Percentiles rank a stretch among this genome's conserved stretches.
Conservation (phyloP, 306 rosid species). For the Sicyos edulis region DNA sequence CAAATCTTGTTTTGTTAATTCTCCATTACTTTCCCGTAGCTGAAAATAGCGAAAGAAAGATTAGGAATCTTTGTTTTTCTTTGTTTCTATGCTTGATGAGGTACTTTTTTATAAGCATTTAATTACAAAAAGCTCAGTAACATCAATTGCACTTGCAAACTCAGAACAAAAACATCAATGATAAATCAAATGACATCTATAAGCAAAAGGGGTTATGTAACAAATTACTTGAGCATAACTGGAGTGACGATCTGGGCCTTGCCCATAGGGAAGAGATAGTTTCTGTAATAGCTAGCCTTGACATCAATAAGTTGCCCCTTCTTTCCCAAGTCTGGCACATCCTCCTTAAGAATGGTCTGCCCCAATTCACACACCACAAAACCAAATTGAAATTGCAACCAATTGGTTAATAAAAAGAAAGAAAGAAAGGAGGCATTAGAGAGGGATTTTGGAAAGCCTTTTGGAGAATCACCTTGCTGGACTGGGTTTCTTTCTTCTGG, state of each 20-base stretch:
- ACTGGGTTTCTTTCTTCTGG: slow-evolving; percentile 70
- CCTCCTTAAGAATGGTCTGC: slow-evolving; percentile 84
- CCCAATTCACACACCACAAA: slow-evolving; percentile 27
- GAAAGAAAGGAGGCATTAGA: no score
- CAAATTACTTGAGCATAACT: slow-evolving; percentile 62
- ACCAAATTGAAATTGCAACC: not conserved
- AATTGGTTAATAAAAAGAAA: not conserved
- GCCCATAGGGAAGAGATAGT: slow-evolving; percentile 64
- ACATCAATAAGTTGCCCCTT: slow-evolving; percentile 72
- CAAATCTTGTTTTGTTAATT: no score
- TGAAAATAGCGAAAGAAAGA: no score
- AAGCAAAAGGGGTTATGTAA: slow-evolving; percentile 6
- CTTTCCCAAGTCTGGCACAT: slow-evolving; percentile 56
- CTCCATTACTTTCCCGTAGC: no score
- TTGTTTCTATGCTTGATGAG: no score
- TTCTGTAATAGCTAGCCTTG: slow-evolving; percentile 72
- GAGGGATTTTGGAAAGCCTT: not conserved
- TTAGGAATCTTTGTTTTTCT: no score
- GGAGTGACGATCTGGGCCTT: slow-evolving; percentile 84
- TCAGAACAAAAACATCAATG: not conserved
- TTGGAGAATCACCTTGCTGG: slow-evolving; percentile 51
- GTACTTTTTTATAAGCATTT: not conserved
- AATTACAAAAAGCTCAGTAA: not conserved
- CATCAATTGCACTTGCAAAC: no score
- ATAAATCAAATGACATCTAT: no score